A percentile compares a stretch with the other conserved stretches of the same genome.
These are phyloP conservation scores for Taphrina confusa DNA, from an alignment of 1,139 yeast genomes.

Conservation along the genomic window DNA sequence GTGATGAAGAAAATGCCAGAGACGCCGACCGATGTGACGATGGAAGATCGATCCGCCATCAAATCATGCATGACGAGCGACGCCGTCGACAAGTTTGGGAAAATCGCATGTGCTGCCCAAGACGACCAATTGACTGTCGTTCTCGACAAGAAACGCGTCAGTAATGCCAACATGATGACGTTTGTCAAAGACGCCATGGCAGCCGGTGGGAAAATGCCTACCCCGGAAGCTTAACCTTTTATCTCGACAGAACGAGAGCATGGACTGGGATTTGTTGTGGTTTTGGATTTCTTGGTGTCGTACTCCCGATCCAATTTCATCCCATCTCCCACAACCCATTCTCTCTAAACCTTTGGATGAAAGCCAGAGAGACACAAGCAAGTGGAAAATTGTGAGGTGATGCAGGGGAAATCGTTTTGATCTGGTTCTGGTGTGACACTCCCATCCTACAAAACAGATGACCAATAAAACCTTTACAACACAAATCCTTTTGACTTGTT, in stretches of 20 bases:
- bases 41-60: conserved; percentile 26
- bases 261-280: background rate
- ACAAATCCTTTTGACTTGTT: no score
- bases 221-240: conserved; percentile 5
- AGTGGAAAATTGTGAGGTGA: no score
- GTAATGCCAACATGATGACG: conserved; percentile 21
- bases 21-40: conserved; percentile 14
- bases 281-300: background rate
- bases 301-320: no score
- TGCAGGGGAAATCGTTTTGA: no score
- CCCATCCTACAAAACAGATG: background rate
- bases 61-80: conserved; percentile 15
- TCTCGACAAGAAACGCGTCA: conserved; percentile 19
- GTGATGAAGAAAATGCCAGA: conserved; percentile 34
- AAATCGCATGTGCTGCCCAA: conserved; percentile 23
- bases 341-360: no score
- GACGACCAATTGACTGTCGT: conserved; percentile 28
- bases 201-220: conserved; percentile 21
- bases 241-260: no score
- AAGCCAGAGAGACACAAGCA: no score
- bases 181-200: conserved; percentile 26
- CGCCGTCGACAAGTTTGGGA: conserved; percentile 19
- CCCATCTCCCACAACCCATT: no score
- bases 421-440: background rate
- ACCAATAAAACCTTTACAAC: no score